Conservation (phyloP, 2,329 filamentous ascomycete genomes). For the Rutstroemia sp. region DNA sequence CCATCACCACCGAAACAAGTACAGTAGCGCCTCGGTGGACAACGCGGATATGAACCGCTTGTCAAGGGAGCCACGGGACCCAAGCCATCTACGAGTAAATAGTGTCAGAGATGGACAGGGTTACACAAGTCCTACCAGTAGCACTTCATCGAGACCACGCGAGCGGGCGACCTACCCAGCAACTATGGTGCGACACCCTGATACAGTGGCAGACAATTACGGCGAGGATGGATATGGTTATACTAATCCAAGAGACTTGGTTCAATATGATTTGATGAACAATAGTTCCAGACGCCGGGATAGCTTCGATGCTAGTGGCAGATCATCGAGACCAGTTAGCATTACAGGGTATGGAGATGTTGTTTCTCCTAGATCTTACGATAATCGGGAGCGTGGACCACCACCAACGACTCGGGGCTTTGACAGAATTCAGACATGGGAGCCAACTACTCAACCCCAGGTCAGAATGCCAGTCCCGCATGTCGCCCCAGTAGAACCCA, state of each 20-base stretch:
- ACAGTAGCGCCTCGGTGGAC: slow-evolving; percentile 40
- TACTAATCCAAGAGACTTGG: slow-evolving; percentile 54
- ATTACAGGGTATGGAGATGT: slow-evolving; percentile 25
- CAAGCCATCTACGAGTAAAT: slow-evolving; percentile 15
- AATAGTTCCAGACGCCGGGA: slow-evolving; percentile 40
- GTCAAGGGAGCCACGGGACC: slow-evolving; percentile 17
- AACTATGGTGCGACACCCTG: slow-evolving; percentile 33
- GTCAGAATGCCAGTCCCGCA: slow-evolving; percentile 37
- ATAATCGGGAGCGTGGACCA: slow-evolving; percentile 40
- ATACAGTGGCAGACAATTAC: slow-evolving; percentile 41
- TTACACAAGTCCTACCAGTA: slow-evolving; percentile 14
- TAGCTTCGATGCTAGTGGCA: slow-evolving; percentile 42
- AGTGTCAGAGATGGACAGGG: slow-evolving; percentile 17
- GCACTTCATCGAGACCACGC: slow-evolving; percentile 11
- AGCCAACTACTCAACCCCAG: slow-evolving; percentile 30
- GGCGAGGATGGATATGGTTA: slow-evolving; percentile 56
- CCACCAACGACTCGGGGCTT: slow-evolving; percentile 65
- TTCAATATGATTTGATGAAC: slow-evolving; percentile 53
- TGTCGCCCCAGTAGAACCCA: slow-evolving; percentile 24
- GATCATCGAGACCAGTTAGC: slow-evolving; percentile 23
- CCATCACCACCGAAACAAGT: slow-evolving; percentile 31
- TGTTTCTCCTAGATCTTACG: slow-evolving; percentile 28
- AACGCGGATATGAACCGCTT: slow-evolving; percentile 37
- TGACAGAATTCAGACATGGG: slow-evolving; percentile 55
- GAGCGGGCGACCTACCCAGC: slow-evolving; percentile 16